phyloP scores from a whole-genome alignment of 108 stramenopile genomes.

The Skeletonema tropicum region DNA sequence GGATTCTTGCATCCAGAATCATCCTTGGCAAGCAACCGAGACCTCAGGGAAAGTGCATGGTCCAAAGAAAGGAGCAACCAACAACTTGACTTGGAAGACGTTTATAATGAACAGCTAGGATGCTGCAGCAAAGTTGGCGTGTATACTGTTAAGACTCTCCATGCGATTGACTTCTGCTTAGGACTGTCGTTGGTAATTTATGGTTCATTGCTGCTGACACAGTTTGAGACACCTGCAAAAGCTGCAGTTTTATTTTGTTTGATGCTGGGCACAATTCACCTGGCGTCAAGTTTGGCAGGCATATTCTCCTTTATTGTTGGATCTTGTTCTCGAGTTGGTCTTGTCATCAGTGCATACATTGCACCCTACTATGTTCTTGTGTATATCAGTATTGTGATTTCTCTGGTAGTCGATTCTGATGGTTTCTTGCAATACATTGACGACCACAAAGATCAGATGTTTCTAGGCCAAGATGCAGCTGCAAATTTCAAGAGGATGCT shows the following conservation, averaged over 20 bases:
- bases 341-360: slow-evolving; percentile 28
- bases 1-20: not conserved
- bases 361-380: slow-evolving; percentile 19
- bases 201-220: slow-evolving; percentile 25
- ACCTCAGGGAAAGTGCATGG: slow-evolving; percentile 14
- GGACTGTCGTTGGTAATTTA: slow-evolving; percentile 31
- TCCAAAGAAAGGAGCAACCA: slow-evolving; percentile 27
- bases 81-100: slow-evolving; percentile 32
- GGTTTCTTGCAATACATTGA: slow-evolving; percentile 37
- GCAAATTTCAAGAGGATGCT: slow-evolving; percentile 24
- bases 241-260: slow-evolving; percentile 38
- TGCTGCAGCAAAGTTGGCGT: slow-evolving; percentile 17
- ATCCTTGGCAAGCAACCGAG: not conserved
- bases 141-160: slow-evolving; percentile 19
- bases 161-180: slow-evolving; percentile 17
- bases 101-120: slow-evolving; percentile 5
- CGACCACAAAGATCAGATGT: slow-evolving; percentile 41
- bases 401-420: slow-evolving; percentile 18
- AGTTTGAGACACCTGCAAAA: slow-evolving; percentile 37
- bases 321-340: slow-evolving; percentile 17
- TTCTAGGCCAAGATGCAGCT: slow-evolving; percentile 24
- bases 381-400: slow-evolving; percentile 37
- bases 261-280: slow-evolving; percentile 27
- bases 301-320: slow-evolving; percentile 19
- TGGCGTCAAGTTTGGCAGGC: slow-evolving; percentile 14